Conservation (phyloP, 1,284 basidiomycete species). For the Boletellus deceptivus region DNA sequence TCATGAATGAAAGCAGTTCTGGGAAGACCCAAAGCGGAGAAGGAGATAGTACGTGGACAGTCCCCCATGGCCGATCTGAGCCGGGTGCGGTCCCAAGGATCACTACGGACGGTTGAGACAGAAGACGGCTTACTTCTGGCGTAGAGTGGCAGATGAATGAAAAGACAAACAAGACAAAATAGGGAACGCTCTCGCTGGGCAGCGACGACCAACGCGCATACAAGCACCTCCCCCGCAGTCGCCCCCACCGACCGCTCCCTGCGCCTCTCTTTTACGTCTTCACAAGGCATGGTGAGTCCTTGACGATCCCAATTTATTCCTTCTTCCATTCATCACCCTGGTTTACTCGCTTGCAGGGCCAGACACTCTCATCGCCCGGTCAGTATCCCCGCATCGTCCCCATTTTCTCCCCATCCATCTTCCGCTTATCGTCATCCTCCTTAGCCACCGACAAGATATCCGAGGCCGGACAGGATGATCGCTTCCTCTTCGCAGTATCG, state of each 20-base stretch:
- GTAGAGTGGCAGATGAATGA: slow-evolving; percentile 7
- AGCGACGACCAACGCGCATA: slow-evolving; percentile 19
- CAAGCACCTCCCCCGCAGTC: slow-evolving; percentile 7
- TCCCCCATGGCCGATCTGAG: background rate
- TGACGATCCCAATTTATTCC: slow-evolving; percentile 1
- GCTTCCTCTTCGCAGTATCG: slow-evolving; percentile 80
- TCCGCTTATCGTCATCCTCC: slow-evolving; percentile 18
- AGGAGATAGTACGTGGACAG: slow-evolving; percentile 18
- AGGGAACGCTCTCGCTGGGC: slow-evolving; percentile 14
- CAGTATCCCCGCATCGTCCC: slow-evolving; percentile 25
- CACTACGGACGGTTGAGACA: background rate
- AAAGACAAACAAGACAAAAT: slow-evolving; percentile 36
- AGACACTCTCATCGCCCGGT: slow-evolving; percentile 73
- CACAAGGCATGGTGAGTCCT: slow-evolving; percentile 29
- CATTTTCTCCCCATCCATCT: background rate
- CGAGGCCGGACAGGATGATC: slow-evolving; percentile 74
- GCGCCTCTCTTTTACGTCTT: slow-evolving; percentile 33
- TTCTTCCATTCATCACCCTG: slow-evolving; percentile 7
- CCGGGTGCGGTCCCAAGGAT: background rate
- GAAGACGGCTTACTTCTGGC: background rate
- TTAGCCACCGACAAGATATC: slow-evolving; percentile 85
- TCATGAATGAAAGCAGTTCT: slow-evolving; percentile 17
- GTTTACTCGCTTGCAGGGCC: slow-evolving; percentile 48
- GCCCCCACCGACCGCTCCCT: background rate
- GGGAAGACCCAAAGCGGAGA: background rate